Evolutionary conservation across 768 basidiomycete species (phyloP), one percentile per base, ranked within the genome.

Genomic region (Auricularia sp.): DNA sequence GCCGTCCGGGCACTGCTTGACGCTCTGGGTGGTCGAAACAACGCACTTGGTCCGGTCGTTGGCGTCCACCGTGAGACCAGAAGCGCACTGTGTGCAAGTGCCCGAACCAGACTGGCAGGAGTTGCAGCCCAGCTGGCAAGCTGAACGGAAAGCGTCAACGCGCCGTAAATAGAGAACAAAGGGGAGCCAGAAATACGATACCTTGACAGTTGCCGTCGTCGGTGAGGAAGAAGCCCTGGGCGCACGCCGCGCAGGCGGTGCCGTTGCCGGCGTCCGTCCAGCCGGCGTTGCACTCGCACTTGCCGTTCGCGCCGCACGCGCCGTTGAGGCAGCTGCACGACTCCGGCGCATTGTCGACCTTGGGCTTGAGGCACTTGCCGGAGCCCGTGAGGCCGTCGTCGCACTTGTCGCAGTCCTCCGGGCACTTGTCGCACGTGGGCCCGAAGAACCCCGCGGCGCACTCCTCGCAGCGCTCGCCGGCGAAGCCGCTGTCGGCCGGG

Each of bases 301-400:
- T 83, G 0, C 88, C 86, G 64, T 82, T 81, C 0, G 81, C 67
- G 1, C 81, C 81, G 73, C 93, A 96, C 56, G 83, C 73, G 2
- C 93, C 93, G 69, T 94, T 94, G 61, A 87, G 67, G 70, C 93
- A 96, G 70, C 91, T 88, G 74, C 93, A 96, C 1, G 80, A 81
- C 42, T 83, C 80, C 2, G 88, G 83, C 2, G 79, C 76, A 67
- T 86, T 83, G 42, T 74, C 71, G 35, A 83, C 76, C 0, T 74
- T 70, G 3, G 82, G 73, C 10, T 75, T 73, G 64, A 90, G 79
- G 72, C 93, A 96, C 53, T 78, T 78, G 0, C 93, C 93, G 0
- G 84, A 81, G 0, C 93, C 93, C 0, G 85, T 81, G 51, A 90
- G 85, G 4, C 93, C 92, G 18, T 90, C 85, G 67, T 92, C 88